Conservation (phyloP, 768 basidiomycete genomes). For the Macrocybe gigantea region DNA sequence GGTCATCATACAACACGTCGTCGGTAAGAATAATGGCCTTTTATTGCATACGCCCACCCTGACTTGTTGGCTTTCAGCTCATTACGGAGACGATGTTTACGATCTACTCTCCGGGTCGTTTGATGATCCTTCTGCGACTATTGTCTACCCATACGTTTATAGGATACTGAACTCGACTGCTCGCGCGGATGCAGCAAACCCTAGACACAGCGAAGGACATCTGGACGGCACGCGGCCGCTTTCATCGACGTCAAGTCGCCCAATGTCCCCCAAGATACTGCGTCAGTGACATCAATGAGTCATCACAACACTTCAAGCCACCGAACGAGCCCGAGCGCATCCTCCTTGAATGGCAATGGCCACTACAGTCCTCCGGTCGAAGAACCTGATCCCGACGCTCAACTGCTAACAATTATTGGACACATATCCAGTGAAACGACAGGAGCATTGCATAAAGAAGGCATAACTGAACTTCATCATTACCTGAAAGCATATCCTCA, state of each 20-base stretch:
- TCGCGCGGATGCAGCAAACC: constrained; percentile 29
- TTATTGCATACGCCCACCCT: constrained; percentile 1
- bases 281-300: constrained; percentile 32
- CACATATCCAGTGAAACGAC: constrained; percentile 88
- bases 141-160: constrained; percentile 94
- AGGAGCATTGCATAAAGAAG: constrained; percentile 86
- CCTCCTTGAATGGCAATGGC: constrained; percentile 47
- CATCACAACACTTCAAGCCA: constrained; percentile 57
- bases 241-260: constrained; percentile 61
- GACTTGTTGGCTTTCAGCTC: constrained; percentile 37
- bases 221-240: constrained; percentile 39
- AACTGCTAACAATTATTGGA: constrained; percentile 75
- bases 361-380: constrained; percentile 49
- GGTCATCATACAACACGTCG: constrained; percentile 95
- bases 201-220: constrained; percentile 11
- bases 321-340: constrained; percentile 61
- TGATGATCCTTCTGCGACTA: constrained; percentile 95
- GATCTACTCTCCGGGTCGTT: constrained; percentile 87
- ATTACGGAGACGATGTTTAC: constrained; percentile 86
- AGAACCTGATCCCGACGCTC: constrained; percentile 85
- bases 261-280: constrained; percentile 64
- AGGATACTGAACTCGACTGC: constrained; percentile 76
- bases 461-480: constrained; percentile 90
- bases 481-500: constrained; percentile 90
- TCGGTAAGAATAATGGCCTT: constrained; percentile 55